phyloP scores from a whole-genome alignment of 2,329 filamentous ascomycete species.

The Paraphoma chrysanthemicola region DNA sequence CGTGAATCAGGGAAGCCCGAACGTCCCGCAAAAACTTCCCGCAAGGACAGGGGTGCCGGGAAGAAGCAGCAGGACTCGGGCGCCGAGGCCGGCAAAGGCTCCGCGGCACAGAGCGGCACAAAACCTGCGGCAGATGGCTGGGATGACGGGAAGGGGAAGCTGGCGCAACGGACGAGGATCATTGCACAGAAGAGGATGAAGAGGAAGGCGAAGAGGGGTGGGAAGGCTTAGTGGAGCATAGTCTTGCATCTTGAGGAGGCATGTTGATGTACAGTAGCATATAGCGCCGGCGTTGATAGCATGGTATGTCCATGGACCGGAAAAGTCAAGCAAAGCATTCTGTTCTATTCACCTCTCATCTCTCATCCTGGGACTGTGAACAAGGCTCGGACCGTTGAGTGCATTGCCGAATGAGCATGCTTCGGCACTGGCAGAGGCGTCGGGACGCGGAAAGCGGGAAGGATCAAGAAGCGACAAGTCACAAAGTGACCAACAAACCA shows the following conservation, averaged over 20 bases:
- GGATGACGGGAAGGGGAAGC: slow-evolving; percentile 55
- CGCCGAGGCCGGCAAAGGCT: slow-evolving; percentile 19
- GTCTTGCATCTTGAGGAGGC: neutral
- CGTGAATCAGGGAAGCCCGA: slow-evolving; percentile 32
- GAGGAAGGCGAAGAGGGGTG: slow-evolving; percentile 66
- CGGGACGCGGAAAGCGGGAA: too few species aligned
- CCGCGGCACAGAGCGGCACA: neutral
- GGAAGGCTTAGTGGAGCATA: slow-evolving; percentile 52
- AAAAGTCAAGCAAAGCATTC: neutral
- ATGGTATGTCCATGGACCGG: neutral
- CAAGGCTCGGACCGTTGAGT: neutral
- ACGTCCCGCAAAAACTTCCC: slow-evolving; percentile 5
- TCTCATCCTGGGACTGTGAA: too few species aligned
- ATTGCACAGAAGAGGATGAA: slow-evolving; percentile 85
- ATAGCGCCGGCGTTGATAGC: neutral
- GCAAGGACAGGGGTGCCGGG: slow-evolving; percentile 17
- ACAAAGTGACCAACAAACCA: neutral
- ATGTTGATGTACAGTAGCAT: neutral
- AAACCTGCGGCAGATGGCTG: slow-evolving; percentile 7
- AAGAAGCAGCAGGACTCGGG: slow-evolving; percentile 25
- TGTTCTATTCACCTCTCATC: neutral
- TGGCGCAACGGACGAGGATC: slow-evolving; percentile 74
- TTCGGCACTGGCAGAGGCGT: too few species aligned
- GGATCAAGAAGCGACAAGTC: neutral
- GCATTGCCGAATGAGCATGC: too few species aligned